Percentiles rank a stretch among this genome's conserved stretches.
Conservation (phyloP, 2,329 filamentous ascomycete species). For the Diaporthe eres region DNA sequence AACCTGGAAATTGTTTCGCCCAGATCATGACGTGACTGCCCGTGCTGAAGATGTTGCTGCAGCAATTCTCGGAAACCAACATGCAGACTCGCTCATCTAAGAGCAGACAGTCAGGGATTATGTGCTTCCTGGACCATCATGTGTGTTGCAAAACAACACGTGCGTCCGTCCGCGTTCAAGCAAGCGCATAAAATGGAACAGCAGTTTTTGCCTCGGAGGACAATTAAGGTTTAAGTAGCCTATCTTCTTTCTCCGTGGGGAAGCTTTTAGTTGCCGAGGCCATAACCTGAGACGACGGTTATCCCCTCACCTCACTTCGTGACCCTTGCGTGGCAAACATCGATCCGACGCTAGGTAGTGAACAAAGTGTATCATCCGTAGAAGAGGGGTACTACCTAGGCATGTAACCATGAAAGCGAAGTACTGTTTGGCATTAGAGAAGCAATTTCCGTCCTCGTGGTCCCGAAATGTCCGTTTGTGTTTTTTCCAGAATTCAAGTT, state of each 20-base stretch:
- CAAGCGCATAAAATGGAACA: neutral
- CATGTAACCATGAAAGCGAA: neutral
- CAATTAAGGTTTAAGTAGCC: conserved; percentile 17
- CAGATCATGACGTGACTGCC: neutral
- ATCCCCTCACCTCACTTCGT: neutral
- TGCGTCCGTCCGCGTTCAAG: neutral
- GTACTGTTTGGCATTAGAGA: neutral
- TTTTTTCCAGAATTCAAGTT: neutral
- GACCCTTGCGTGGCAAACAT: neutral
- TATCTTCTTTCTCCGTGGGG: conserved; percentile 1
- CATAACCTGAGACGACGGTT: neutral
- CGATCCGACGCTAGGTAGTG: conserved; percentile 13
- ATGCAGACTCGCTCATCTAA: neutral
- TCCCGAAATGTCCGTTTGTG: neutral
- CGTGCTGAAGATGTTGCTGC: neutral
- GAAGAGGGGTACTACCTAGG: conserved; percentile 1
- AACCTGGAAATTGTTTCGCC: neutral
- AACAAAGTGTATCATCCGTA: conserved; percentile 18
- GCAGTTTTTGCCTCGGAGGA: neutral
- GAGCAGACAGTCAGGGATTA: neutral
- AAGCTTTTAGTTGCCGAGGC: conserved; percentile 2
- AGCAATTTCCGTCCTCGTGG: neutral
- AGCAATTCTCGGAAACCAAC: neutral
- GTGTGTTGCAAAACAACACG: neutral
- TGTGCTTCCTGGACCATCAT: neutral